Conservation (phyloP, 345 rosid genomes). For the Eucalyptus polybractea region DNA sequence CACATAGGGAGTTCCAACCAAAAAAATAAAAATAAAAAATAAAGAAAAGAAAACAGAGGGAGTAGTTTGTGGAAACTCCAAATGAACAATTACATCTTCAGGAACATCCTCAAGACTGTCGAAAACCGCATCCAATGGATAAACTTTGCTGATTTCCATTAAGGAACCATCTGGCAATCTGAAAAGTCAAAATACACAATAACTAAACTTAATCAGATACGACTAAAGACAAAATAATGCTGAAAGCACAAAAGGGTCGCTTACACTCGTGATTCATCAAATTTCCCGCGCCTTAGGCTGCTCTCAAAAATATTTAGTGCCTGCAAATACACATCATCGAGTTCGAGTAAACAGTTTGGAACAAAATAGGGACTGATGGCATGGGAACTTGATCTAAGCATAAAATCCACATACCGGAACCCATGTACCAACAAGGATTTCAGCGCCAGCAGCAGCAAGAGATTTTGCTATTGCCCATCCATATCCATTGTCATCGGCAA, state of each 20-base stretch:
- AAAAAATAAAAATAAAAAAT: too few species aligned
- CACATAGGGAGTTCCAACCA: background rate
- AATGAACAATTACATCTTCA: slow-evolving; percentile 29
- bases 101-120: slow-evolving; percentile 51
- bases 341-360: background rate
- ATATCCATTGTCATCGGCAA: slow-evolving; percentile 63
- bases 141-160: slow-evolving; percentile 53
- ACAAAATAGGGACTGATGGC: background rate
- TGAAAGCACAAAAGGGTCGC: background rate
- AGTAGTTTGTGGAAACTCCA: background rate
- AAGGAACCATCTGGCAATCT: slow-evolving; percentile 63
- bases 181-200: background rate
- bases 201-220: background rate
- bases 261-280: slow-evolving; percentile 47
- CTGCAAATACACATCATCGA: slow-evolving; percentile 2
- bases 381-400: background rate
- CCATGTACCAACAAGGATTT: slow-evolving; percentile 61
- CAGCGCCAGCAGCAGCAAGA: slow-evolving; percentile 62
- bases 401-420: slow-evolving; percentile 35
- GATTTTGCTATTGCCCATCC: slow-evolving; percentile 77
- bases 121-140: slow-evolving; percentile 59
- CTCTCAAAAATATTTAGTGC: slow-evolving; percentile 53
- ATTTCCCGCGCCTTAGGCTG: slow-evolving; percentile 45
- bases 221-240: background rate
- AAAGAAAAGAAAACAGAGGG: background rate